Evolutionary conservation across 768 basidiomycete genomes (phyloP).

Genomic region (Pluteus cervinus): DNA sequence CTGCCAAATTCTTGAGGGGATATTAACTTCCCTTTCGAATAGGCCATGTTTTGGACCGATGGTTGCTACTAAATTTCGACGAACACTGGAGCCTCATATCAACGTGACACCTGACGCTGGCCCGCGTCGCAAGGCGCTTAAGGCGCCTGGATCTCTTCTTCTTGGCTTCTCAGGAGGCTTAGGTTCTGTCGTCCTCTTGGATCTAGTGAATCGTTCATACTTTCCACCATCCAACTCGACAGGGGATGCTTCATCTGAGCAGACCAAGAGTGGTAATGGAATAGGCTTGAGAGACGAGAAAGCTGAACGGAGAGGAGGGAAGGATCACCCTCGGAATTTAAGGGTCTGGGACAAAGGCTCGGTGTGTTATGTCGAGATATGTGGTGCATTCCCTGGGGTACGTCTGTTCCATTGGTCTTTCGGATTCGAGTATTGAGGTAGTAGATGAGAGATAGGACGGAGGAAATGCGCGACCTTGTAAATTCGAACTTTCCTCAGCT

Average conservation of each 20-base stretch:
- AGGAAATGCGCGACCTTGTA: conserved; percentile 43
- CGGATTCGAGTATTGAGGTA: conserved; percentile 8
- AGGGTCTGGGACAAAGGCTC: conserved; percentile 56
- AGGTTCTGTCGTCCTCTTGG: conserved; percentile 66
- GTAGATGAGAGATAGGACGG: conserved; percentile 51
- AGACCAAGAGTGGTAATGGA: neutral
- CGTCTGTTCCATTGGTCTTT: conserved; percentile 17
- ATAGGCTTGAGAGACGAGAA: conserved; percentile 1
- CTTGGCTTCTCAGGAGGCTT: conserved; percentile 77
- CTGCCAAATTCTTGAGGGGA: neutral
- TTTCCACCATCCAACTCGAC: conserved; percentile 26
- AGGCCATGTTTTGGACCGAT: conserved; percentile 58
- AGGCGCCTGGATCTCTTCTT: conserved; percentile 62
- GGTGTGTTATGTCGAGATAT: conserved; percentile 69
- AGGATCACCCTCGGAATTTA: conserved; percentile 57
- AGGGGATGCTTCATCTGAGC: neutral
- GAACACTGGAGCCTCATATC: conserved; percentile 56
- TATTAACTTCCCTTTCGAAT: neutral
- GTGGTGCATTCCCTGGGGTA: conserved; percentile 55
- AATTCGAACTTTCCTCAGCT: conserved; percentile 37
- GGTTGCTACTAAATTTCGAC: conserved; percentile 57
- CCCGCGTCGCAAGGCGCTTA: conserved; percentile 53
- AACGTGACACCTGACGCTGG: conserved; percentile 49
- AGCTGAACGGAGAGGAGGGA: conserved; percentile 44
- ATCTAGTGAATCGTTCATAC: conserved; percentile 59